These are phyloP conservation scores for Macaranga tanarius DNA, from an alignment of 441 rosid genomes.

Conservation along the genomic window DNA sequence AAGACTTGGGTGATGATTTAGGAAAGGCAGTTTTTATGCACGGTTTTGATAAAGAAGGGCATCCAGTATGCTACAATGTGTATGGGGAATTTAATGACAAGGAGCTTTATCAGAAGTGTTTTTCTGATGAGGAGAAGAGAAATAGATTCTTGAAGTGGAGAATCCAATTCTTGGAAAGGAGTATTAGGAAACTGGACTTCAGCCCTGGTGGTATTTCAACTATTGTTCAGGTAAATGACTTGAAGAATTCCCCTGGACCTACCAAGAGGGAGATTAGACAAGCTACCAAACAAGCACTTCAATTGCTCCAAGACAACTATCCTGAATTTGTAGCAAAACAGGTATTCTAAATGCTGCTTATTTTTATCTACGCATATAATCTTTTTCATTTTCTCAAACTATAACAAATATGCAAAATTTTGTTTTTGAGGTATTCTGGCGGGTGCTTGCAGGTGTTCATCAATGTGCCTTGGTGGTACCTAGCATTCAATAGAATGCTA, in stretches of 20 bases:
- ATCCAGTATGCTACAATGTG: conserved; percentile 90
- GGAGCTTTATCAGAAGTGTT: conserved; percentile 60
- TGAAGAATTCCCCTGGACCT: conserved; percentile 89
- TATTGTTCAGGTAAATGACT: conserved; percentile 77
- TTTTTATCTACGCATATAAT: background rate
- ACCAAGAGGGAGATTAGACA: conserved; percentile 62
- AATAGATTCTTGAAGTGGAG: conserved; percentile 74
- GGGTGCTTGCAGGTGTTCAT: conserved; percentile 62
- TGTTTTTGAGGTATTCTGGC: conserved; percentile 1
- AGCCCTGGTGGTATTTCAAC: conserved; percentile 59
- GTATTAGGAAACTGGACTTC: conserved; percentile 75
- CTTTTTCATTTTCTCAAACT: too few relatives aligned
- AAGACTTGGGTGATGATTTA: conserved; percentile 65
- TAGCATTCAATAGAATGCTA: conserved; percentile 71
- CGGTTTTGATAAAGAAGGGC: conserved; percentile 69
- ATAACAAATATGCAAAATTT: background rate
- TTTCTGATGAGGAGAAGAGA: conserved; percentile 73
- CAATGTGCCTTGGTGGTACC: conserved; percentile 99
- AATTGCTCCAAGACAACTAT: conserved; percentile 87
- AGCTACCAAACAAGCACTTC: conserved; percentile 83
- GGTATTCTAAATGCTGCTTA: conserved; percentile 35
- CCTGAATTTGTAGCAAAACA: conserved; percentile 91
- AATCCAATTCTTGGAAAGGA: conserved; percentile 81
- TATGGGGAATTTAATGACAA: conserved; percentile 83
- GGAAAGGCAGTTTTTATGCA: conserved; percentile 83